Evolutionary conservation across 2,329 filamentous ascomycete genomes (phyloP).

Genomic region (Boeremia exigua): DNA sequence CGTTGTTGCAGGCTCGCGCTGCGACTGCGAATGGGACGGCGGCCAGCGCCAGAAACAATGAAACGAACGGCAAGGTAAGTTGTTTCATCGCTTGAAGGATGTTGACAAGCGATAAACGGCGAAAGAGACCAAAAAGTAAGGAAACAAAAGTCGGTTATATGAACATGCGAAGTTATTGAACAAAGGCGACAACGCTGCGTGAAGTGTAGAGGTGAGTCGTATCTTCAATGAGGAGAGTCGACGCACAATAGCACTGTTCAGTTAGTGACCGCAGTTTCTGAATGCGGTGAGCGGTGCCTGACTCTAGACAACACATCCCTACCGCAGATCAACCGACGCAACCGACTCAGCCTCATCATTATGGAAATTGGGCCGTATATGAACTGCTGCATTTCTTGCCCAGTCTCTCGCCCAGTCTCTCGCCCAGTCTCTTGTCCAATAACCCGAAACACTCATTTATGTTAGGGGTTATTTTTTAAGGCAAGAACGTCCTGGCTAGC

Average conservation of each 20-base stretch:
- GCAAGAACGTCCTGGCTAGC: no score
- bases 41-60: conserved; percentile 17
- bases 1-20: conserved; percentile 73
- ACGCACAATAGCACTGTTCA: conserved; percentile 18
- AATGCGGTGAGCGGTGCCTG: conserved; percentile 8
- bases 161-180: neutral
- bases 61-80: conserved; percentile 4
- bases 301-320: conserved; percentile 10
- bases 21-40: conserved; percentile 4
- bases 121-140: neutral
- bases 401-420: neutral
- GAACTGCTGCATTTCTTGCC: neutral
- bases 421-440: neutral
- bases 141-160: neutral
- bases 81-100: conserved; percentile 9
- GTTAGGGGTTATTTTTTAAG: no score
- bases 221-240: conserved; percentile 2
- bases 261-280: conserved; percentile 9
- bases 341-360: conserved; percentile 8
- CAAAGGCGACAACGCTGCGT: conserved; percentile 6
- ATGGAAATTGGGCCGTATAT: neutral
- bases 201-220: neutral
- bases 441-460: no score
- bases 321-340: conserved; percentile 7
- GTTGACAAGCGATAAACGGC: neutral